These are phyloP conservation scores for Hypoxylon sp. DNA, from an alignment of 2,329 filamentous ascomycete species.

Conservation along the genomic window DNA sequence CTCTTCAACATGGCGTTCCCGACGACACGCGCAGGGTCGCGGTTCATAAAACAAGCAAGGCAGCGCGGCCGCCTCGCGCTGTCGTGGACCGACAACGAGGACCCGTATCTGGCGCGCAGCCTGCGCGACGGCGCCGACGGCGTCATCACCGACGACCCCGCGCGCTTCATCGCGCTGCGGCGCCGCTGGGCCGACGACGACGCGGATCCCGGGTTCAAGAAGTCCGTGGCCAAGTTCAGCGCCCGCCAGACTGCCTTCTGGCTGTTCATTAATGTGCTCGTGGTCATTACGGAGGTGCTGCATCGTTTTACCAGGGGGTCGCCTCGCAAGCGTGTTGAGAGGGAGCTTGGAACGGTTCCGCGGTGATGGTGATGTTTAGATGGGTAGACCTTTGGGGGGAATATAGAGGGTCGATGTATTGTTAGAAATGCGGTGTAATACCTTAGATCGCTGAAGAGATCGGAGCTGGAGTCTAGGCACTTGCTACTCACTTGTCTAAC, in stretches of 20 bases:
- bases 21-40: neutral
- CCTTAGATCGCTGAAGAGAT: too few relatives aligned
- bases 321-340: neutral
- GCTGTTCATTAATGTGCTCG: neutral
- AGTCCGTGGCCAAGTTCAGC: neutral
- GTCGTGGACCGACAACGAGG: neutral
- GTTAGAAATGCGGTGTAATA: too few relatives aligned
- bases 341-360: neutral
- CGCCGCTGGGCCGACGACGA: neutral
- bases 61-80: neutral
- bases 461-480: too few relatives aligned
- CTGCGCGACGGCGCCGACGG: neutral
- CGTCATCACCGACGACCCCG: conserved; percentile 3
- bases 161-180: neutral
- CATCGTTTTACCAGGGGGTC: neutral
- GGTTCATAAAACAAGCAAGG: neutral
- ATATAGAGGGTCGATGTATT: too few relatives aligned
- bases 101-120: neutral
- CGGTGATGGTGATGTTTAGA: neutral
- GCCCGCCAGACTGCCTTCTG: neutral
- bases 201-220: neutral
- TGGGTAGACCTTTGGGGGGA: neutral
- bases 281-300: neutral
- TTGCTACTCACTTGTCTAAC: too few relatives aligned
- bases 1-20: neutral